Evolutionary conservation across 1,139 yeast genomes (phyloP).

Genomic region (Suhomyces kunorum): DNA sequence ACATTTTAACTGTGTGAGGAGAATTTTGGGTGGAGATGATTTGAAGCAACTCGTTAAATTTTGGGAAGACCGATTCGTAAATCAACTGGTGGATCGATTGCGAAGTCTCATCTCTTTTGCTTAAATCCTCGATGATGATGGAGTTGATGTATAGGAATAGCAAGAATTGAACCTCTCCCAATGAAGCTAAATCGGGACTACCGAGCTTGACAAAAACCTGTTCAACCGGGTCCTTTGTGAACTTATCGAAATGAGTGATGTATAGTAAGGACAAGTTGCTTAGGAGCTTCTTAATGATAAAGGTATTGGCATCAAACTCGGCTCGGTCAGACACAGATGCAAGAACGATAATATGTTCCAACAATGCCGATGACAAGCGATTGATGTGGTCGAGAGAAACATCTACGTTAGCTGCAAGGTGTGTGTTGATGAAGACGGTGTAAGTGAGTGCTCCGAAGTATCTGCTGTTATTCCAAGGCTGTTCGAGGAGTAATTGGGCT

Average conservation of each 20-base stretch:
- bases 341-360: conserved; percentile 12
- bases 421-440: conserved; percentile 55
- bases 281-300: conserved; percentile 38
- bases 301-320: conserved; percentile 17
- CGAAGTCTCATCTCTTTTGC: conserved; percentile 32
- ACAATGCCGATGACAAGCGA: conserved; percentile 11
- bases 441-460: conserved; percentile 76
- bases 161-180: conserved; percentile 12
- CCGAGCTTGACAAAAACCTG: conserved; percentile 9
- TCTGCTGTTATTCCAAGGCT: conserved; percentile 50
- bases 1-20: conserved; percentile 16
- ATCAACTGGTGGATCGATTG: conserved; percentile 15
- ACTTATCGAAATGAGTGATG: conserved; percentile 22
- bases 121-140: conserved; percentile 58
- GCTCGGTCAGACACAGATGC: conserved; percentile 4
- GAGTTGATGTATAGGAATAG: conserved; percentile 28
- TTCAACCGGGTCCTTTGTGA: conserved; percentile 10
- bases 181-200: not conserved
- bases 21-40: not conserved
- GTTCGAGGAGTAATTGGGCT: conserved; percentile 50
- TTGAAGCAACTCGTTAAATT: conserved; percentile 9
- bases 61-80: conserved; percentile 14
- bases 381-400: conserved; percentile 5
- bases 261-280: conserved; percentile 59
- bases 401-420: conserved; percentile 4